Evolutionary conservation across 2,329 filamentous ascomycete genomes (phyloP).

Genomic region (Fusarium fracticaudum): DNA sequence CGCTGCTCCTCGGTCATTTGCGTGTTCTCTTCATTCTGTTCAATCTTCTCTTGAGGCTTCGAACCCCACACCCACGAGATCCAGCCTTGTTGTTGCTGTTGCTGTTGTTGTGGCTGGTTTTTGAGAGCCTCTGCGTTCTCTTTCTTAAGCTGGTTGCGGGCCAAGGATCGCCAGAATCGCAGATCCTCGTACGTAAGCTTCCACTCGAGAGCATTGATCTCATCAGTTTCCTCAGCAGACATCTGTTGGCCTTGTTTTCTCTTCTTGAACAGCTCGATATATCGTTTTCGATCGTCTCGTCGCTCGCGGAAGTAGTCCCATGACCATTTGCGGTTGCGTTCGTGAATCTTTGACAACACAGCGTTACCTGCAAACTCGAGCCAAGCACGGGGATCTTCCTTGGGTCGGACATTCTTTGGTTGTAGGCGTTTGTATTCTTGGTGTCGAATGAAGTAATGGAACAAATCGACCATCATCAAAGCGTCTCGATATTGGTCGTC

Average conservation of each 20-base stretch:
- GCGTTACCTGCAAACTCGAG: slow-evolving; percentile 89
- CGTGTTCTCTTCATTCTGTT: slow-evolving; percentile 74
- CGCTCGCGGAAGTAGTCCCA: slow-evolving; percentile 96
- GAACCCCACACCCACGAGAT: slow-evolving; percentile 90
- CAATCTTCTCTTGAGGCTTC: slow-evolving; percentile 69
- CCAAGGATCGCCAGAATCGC: slow-evolving; percentile 95
- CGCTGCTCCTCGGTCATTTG: slow-evolving; percentile 95
- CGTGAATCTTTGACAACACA: slow-evolving; percentile 92
- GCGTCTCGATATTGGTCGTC: slow-evolving; percentile 97
- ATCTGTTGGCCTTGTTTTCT: slow-evolving; percentile 80
- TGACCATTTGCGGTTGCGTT: slow-evolving; percentile 90
- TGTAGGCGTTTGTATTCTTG: slow-evolving; percentile 96
- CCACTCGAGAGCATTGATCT: slow-evolving; percentile 80
- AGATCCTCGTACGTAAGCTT: slow-evolving; percentile 95
- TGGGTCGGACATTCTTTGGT: slow-evolving; percentile 81
- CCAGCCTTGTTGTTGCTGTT: slow-evolving; percentile 85
- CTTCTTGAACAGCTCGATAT: slow-evolving; percentile 97
- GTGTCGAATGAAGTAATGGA: slow-evolving; percentile 97
- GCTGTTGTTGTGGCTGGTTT: slow-evolving; percentile 60
- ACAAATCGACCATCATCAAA: slow-evolving; percentile 97
- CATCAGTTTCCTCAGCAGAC: slow-evolving; percentile 73
- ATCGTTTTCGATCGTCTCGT: slow-evolving; percentile 85
- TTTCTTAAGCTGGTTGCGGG: slow-evolving; percentile 92
- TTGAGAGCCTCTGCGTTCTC: slow-evolving; percentile 93
- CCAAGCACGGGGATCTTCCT: slow-evolving; percentile 93